Evolutionary conservation across 2,329 filamentous ascomycete genomes (phyloP).

Genomic region (Ilyonectria sp.): DNA sequence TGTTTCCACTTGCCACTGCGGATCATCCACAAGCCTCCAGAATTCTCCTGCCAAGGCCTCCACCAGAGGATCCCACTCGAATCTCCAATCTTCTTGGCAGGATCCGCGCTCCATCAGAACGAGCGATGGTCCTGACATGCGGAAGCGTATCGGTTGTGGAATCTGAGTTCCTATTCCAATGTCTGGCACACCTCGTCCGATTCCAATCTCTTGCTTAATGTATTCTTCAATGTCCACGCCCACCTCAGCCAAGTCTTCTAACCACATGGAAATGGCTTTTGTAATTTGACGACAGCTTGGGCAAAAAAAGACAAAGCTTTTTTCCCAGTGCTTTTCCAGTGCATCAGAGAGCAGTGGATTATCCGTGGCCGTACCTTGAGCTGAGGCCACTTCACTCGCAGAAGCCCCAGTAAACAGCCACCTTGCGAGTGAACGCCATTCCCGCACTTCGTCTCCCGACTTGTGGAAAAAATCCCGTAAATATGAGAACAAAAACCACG

Average conservation of each 20-base stretch:
- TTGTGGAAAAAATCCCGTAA: neutral
- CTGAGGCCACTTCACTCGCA: neutral
- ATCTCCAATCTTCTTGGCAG: neutral
- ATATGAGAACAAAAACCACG: neutral
- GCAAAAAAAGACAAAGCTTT: too few relatives aligned
- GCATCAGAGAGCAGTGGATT: neutral
- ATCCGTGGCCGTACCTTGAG: neutral
- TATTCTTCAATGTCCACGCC: neutral
- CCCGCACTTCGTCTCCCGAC: too few relatives aligned
- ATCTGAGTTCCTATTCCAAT: too few relatives aligned
- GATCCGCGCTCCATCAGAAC: too few relatives aligned
- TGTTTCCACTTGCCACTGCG: neutral
- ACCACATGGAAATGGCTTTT: neutral
- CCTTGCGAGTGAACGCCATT: neutral
- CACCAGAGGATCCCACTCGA: conserved; percentile 2
- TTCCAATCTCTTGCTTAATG: neutral
- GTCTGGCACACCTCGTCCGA: neutral
- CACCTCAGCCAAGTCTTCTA: neutral
- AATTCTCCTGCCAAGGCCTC: conserved; percentile 7
- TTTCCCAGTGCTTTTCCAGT: neutral
- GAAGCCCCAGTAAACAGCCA: conserved; percentile 1
- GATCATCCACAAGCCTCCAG: neutral
- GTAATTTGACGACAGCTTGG: too few relatives aligned
- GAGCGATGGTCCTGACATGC: neutral
- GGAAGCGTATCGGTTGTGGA: neutral